Evolutionary conservation across 306 rosid genomes (phyloP), one percentile per base, ranked within the genome.

Genomic region (Cyamopsis tetragonoloba): DNA sequence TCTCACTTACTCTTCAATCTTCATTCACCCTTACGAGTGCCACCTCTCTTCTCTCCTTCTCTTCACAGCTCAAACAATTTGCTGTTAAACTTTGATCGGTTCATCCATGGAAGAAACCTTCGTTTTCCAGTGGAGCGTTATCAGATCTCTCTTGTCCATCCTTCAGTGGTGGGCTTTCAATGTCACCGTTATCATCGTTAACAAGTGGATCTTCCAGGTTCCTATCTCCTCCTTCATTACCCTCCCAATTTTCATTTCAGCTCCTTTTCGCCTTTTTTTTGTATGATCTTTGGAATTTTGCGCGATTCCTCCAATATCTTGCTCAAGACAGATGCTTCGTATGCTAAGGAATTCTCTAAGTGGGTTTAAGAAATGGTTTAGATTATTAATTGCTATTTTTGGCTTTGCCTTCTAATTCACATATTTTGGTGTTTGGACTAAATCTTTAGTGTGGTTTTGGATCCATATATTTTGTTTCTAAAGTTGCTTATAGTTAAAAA

Each of bases 151-250:
- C 23, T 58, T 92, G 9, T 90, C 93, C 10, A 89, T 92, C 70
- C 79, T 92, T 74, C 98, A 92, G 64, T 92, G 98, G 98, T 92
- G 98, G 98, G 67, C 73, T 34, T 92, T 92, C 87, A 92, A 92
- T 61, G 98, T 92, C 81, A 81, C 95, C 28, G 95, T 92, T 1
- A 89, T 92, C 66, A 89, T 92, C 76, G 85, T 92, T 74, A 92
- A 92, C 91, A 92, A 92, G 79, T 92, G 98, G 98, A 92, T 92
- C 96, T 92, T 92, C 64, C 98, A 89, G 98, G 98, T 92, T 55
- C 57, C 8, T 58, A 4, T 11, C 13, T 42, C 38, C n/a, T 31
- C 7, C 4, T 3, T 11, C 5, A 31, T 4, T 0, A 4, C 0
- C 0, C 4, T 2, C 35, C 2, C 42, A 38, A 34, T 3, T 34